A percentile compares a stretch with the other conserved stretches of the same genome.
Conservation (phyloP, 2,329 filamentous ascomycete species). For the Fusarium armeniacum region DNA sequence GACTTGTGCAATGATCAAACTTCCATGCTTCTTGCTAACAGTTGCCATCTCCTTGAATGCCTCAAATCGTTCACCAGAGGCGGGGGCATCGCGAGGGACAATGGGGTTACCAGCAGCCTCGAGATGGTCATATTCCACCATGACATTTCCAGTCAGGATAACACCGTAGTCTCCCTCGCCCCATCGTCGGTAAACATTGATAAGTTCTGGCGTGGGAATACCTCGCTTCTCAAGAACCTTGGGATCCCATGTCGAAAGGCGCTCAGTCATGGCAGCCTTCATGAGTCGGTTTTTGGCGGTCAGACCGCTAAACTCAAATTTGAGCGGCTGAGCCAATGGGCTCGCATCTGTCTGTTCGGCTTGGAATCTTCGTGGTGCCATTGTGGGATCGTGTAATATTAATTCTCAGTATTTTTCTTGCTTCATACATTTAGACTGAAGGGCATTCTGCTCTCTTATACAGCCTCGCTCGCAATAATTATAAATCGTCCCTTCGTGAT, state of each 20-base stretch:
- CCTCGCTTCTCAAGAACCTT: slow-evolving; percentile 65
- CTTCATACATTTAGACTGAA: accelerated
- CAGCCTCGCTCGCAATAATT: neutral
- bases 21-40: slow-evolving; percentile 69
- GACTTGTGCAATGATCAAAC: slow-evolving; percentile 72
- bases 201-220: slow-evolving; percentile 55
- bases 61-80: slow-evolving; percentile 71
- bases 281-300: slow-evolving; percentile 75
- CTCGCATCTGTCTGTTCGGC: slow-evolving; percentile 19
- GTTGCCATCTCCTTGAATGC: slow-evolving; percentile 69
- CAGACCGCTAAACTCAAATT: slow-evolving; percentile 65
- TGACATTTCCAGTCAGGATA: slow-evolving; percentile 74
- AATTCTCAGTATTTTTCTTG: accelerated
- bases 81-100: slow-evolving; percentile 66
- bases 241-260: slow-evolving; percentile 71
- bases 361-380: slow-evolving; percentile 26
- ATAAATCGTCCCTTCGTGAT: slow-evolving; percentile 18
- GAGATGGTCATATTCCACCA: slow-evolving; percentile 72
- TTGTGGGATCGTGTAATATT: neutral
- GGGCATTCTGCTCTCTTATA: neutral
- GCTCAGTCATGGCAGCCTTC: slow-evolving; percentile 77
- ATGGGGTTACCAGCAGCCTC: slow-evolving; percentile 70
- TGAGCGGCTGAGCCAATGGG: slow-evolving; percentile 60
- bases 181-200: slow-evolving; percentile 72
- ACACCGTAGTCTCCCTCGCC: slow-evolving; percentile 69